Base-by-base conservation (phyloP, 208 protist genomes). In the Tetramitus jugosus region DNA sequence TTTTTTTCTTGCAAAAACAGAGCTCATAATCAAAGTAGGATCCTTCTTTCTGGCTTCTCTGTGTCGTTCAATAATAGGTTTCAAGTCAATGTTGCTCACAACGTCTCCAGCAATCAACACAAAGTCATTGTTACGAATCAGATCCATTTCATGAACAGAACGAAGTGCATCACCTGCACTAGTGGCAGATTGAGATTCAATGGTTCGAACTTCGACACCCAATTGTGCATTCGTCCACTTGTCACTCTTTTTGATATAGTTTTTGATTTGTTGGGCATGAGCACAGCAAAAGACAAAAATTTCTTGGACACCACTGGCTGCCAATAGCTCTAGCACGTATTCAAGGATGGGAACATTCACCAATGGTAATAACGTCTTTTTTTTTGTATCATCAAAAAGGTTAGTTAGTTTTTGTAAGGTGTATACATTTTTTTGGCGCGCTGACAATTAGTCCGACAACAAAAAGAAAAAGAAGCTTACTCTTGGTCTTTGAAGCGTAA, bases 281-380 rank as follows among this genome's bases (percentile, higher is more conserved):
- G 7, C 4, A 39, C 42, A 68, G n/a, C 75, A 78, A 62, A 62
- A 78, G 23, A 78, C 33, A 62, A 42, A 72, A n/a, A 78, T 78
- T 60, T 78, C 49, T 52, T 56, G 8, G 33, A 78, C 29, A 1
- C 61, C 75, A 23, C 49, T 53, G 37, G 75, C 6, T 46, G 75
- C 75, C 0, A 78, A 39, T 26, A 78, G 43, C 26, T 78, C 75
- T 6, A 78, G n/a, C 29, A 60, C 31, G 60, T 78, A 78, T 60
- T 78, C 75, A 39, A 78, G 49, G 6, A 78, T 71, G 37, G 75
- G 75, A 26, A 78, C 31, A 26, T 78, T 78, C 17, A 31, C 40
- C n/a, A 78, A 0, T 43, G 75, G 75, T 23, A 78, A 40, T 53
- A 78, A 62, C 35, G 23, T 42, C 68, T 75, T n/a, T 23, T 56